Conservation (phyloP, 176 grass and related monocot species). For the Stipa capillata region DNA sequence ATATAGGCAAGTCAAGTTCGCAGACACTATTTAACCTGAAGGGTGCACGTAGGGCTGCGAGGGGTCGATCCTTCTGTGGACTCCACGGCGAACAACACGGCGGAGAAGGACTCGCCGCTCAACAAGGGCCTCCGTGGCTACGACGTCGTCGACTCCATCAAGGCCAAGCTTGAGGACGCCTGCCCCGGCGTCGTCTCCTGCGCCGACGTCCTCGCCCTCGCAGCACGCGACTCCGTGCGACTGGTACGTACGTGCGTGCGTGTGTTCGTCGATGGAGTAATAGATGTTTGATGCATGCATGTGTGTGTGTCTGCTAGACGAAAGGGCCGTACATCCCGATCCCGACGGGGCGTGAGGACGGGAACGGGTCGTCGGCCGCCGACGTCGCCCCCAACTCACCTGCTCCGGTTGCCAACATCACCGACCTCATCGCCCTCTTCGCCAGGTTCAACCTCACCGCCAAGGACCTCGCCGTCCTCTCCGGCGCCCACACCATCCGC, state of each 20-base stretch:
- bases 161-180: conserved; percentile 53
- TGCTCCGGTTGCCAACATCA: conserved; percentile 30
- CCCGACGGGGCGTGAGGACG: conserved; percentile 34
- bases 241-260: too few species aligned
- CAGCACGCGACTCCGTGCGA: too few species aligned
- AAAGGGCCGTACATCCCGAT: conserved; percentile 48
- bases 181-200: too few species aligned
- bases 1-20: too few species aligned
- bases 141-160: conserved; percentile 38
- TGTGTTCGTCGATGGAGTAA: too few species aligned
- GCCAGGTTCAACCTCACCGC: conserved; percentile 7
- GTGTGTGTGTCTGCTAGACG: conserved; percentile 18
- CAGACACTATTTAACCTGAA: too few species aligned
- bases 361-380: conserved; percentile 34
- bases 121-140: conserved; percentile 38
- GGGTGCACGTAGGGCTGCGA: conserved; percentile 45
- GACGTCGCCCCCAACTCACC: conserved; percentile 34
- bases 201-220: too few species aligned
- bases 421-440: conserved; percentile 17
- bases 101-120: conserved; percentile 50
- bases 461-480: neutral
- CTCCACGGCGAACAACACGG: conserved; percentile 36
- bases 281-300: too few species aligned
- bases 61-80: conserved; percentile 49
- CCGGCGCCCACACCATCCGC: conserved; percentile 44